phyloP scores from a whole-genome alignment of 352 stramenopile genomes.

The Pythium brassicae region DNA sequence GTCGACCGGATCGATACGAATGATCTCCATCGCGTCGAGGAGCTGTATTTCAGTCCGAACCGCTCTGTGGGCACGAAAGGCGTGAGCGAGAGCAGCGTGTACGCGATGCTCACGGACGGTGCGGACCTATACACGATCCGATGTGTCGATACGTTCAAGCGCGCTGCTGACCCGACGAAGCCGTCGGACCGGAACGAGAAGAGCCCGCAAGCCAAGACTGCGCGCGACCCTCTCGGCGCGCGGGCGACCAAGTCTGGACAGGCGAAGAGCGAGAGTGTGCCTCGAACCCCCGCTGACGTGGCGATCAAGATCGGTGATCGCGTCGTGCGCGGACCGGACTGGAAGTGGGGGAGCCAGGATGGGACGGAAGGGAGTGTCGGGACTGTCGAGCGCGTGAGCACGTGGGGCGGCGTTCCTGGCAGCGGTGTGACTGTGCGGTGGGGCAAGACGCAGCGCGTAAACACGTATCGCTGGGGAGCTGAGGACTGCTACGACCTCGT shows the following conservation, averaged over 20 bases:
- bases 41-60: constrained; percentile 54
- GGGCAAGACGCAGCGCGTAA: constrained; percentile 82
- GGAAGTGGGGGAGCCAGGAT: constrained; percentile 83
- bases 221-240: constrained; percentile 1
- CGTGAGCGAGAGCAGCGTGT: constrained; percentile 56
- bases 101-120: constrained; percentile 68
- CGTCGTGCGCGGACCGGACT: constrained; percentile 67
- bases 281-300: constrained; percentile 3
- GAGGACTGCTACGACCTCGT: constrained; percentile 76
- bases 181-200: constrained; percentile 26
- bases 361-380: constrained; percentile 50
- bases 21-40: constrained; percentile 40
- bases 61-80: constrained; percentile 22
- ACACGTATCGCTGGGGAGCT: constrained; percentile 78
- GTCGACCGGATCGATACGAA: constrained; percentile 53
- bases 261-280: background rate
- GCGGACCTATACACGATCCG: constrained; percentile 56
- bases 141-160: constrained; percentile 59
- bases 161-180: constrained; percentile 18
- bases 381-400: constrained; percentile 76
- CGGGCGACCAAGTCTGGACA: constrained; percentile 11
- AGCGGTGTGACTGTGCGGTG: constrained; percentile 77
- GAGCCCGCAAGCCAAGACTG: background rate
- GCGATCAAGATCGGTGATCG: constrained; percentile 59
- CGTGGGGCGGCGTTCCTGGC: constrained; percentile 70